Base-by-base conservation (phyloP, 768 basidiomycete genomes). In the Tubosaeta brunneosetosa region DNA sequence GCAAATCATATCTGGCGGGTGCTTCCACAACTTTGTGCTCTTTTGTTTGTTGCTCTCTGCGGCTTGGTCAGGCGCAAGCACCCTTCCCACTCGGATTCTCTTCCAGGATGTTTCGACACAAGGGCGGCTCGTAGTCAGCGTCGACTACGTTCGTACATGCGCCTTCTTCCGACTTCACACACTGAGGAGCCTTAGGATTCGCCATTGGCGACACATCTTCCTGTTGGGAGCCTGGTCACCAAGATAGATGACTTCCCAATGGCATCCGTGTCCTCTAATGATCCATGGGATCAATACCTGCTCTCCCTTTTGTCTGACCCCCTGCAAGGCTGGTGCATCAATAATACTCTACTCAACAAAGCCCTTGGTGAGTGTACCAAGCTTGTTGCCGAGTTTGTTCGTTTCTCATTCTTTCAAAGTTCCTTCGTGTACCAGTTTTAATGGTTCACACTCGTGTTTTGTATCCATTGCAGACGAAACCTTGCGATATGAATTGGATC, bases 21-120 rank as follows among this genome's bases (percentile, higher is more conserved):
- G 89, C 16, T 87, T 84, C 57, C 88, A 93, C 67, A 94, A 93
- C 61, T 63, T 91, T 11, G 52, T 83, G 5, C 73, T 85, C 36
- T 86, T 78, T 73, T 63, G 75, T 44, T 27, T 81, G 7, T 69
- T 87, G 16, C 54, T 73, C 3, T 56, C 68, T 6, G 48, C 73
- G 13, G 63, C 73, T n/a, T 69, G 69, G 51, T 55, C 59, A 14
- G 70, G 72, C 3, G 49, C 68, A 7, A 68, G 68, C 0, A 50
- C 43, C 10, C 12, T 62, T 33, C 50, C 70, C 10, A 63, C 71
- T 55, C 57, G 64, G 45, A 51, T 73, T 36, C 58, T 74, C 16
- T 92, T 88, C 63, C 66, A 60, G 19, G 81, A 91, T 61, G 55
- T 83, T 7, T 74, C 77, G 1, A 49, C 62, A 8, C 51, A 71